These are phyloP conservation scores for Rubroshorea leprosula DNA, from an alignment of 345 rosid genomes.

Conservation along the genomic window DNA sequence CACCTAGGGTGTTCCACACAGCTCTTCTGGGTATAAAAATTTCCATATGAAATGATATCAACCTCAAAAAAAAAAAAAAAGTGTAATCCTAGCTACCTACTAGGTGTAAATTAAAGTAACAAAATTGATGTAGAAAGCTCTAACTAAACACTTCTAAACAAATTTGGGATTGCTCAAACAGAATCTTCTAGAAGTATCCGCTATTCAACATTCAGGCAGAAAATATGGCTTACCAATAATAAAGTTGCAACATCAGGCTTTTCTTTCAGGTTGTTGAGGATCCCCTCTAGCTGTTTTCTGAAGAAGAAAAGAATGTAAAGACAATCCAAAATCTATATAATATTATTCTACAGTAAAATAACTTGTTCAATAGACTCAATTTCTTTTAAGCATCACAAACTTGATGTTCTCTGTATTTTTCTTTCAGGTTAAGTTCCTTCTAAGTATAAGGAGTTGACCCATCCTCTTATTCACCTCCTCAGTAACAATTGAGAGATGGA, in stretches of 20 bases:
- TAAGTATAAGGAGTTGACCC: no score
- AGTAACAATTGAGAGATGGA: background rate
- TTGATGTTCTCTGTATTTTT: no score
- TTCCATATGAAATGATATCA: no score
- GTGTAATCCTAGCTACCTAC: background rate
- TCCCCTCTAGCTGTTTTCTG: constrained; percentile 90
- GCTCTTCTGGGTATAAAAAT: no score
- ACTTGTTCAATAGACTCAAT: background rate
- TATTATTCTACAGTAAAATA: background rate
- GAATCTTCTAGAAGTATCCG: background rate
- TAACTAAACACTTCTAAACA: background rate
- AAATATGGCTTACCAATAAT: constrained; percentile 58
- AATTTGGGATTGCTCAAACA: background rate
- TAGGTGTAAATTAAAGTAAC: no score
- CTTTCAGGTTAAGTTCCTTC: no score
- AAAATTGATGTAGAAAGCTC: background rate
- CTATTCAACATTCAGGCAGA: background rate
- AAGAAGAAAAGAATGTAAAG: constrained; percentile 18
- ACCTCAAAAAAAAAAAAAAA: no score
- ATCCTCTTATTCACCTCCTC: no score
- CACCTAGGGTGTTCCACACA: no score
- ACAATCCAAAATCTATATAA: background rate
- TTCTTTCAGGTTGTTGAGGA: constrained; percentile 78
- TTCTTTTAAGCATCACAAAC: no score
- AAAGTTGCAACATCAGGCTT: constrained; percentile 89